A percentile compares a stretch with the other conserved stretches of the same genome.
phyloP scores from a whole-genome alignment of 352 stramenopile species.

The Globisporangium canariense region DNA sequence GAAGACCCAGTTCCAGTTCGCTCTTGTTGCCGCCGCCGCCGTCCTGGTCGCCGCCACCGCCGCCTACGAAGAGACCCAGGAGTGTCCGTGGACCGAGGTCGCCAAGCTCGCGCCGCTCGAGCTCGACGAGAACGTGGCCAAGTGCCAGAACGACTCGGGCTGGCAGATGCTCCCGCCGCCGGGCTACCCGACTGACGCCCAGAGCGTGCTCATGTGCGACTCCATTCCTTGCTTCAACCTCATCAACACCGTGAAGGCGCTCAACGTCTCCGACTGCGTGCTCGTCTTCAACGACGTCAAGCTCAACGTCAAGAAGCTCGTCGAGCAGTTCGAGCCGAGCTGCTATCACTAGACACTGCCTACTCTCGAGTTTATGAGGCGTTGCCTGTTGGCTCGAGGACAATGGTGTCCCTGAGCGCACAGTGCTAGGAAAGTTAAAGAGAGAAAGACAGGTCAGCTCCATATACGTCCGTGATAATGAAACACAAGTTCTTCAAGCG shows the following conservation, averaged over 20 bases:
- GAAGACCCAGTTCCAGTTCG: constrained; percentile 16
- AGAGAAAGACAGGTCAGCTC: not conserved
- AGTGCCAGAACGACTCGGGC: constrained; percentile 24
- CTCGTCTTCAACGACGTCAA: constrained; percentile 22
- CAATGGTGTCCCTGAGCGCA: not conserved
- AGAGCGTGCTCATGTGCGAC: constrained; percentile 30
- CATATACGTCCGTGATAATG: not conserved
- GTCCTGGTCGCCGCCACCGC: not conserved
- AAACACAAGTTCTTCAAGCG: not conserved
- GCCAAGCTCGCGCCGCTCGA: constrained; percentile 17
- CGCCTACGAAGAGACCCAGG: constrained; percentile 14
- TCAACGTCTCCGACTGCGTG: constrained; percentile 27
- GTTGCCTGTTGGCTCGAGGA: not conserved
- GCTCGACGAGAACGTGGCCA: constrained; percentile 9
- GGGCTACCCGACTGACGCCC: constrained; percentile 17
- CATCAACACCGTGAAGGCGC: constrained; percentile 19
- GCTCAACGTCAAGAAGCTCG: constrained; percentile 35
- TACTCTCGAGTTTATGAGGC: not conserved
- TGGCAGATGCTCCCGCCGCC: constrained; percentile 31
- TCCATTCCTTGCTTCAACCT: constrained; percentile 25
- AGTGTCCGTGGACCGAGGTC: constrained; percentile 13
- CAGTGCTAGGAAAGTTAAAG: too few species aligned
- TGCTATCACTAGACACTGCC: constrained; percentile 18
- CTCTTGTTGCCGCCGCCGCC: constrained; percentile 4
- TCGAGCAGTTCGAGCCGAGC: constrained; percentile 25